Base-by-base conservation (phyloP, 352 stramenopile genomes). In the Pythium monospermum region DNA sequence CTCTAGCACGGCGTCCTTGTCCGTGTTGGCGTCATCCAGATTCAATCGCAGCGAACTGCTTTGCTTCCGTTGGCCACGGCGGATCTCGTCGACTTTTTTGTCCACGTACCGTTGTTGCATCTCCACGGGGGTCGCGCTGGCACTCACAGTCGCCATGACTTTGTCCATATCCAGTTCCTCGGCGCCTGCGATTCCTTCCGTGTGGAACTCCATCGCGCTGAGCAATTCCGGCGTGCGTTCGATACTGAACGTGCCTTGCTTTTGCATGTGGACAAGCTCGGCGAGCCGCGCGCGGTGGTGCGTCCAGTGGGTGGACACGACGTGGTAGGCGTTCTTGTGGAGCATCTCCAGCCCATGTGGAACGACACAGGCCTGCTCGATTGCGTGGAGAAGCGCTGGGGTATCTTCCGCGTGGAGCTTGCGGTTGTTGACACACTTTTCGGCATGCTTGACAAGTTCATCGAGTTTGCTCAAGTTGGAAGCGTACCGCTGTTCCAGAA, bases 211-310 rank as follows among this genome's bases (percentile, higher is more conserved):
- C 77, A 86, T 87, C 13, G 71, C 71, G 18, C 47, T 70, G 13
- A 90, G 60, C 15, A 90, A 19, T 36, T 86, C 78, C 4, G 78
- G 78, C 0, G 76, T 90, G n/a, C 78, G 75, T 11, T 81, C 64
- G 42, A 90, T 85, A 32, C 73, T 90, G 64, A 90, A 90, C 11
- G 66, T 86, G 18, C 76, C 78, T 41, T 87, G 69, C 46, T 83
- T 78, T 56, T 90, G 76, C 78, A 90, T 87, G 45, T 82, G 66
- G 12, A 84, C 74, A 18, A 90, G 68, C 46, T 88, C 77, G 8
- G 71, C 60, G 15, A 88, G 64, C 6, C 69, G 72, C 16, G 68
- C 55, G 8, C 70, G 73, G 22, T 85, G 72, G 2, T 64, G 68
- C 12, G 75, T 49, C 77, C 77, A 88, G 48, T 83, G 60, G 2